Base-by-base conservation (phyloP, 2,329 filamentous ascomycete genomes). In the Exophiala mesophila region DNA sequence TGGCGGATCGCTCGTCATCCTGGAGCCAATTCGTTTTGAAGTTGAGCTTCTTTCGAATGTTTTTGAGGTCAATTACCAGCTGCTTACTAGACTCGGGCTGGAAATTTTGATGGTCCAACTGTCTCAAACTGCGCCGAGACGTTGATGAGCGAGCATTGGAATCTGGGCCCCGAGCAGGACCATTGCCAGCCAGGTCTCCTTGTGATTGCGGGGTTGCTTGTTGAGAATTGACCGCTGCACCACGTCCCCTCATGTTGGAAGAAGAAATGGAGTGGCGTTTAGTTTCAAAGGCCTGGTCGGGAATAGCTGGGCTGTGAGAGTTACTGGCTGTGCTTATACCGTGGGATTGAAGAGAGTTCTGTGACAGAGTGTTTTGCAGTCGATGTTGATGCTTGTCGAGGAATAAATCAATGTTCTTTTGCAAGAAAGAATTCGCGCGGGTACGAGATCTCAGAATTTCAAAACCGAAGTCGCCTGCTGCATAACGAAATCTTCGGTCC, bases 21-120 rank as follows among this genome's bases (percentile, higher is more conserved):
- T 29, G 19, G 4, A 37, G 34, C 20, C 15, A 17, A 40, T 49
- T 50, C 10, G 39, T 41, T 18, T 46, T 48, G 42, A 50, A 54
- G 23, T 54, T 55, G 24, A 55, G 45, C 36, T 50, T 55, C 30
- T 47, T 55, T 18, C 51, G 34, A 24, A 55, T 52, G 32, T 37
- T 55, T 15, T 20, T 48, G 13, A 53, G 23, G 17, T 53, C 49
- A 19, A 55, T 30, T 5, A 36, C 30, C 10, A 55, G 38, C 36
- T 54, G 44, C 5, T 45, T 38, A 17, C 47, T 38, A n/a, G 39
- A 23, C 7, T 48, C 24, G 20, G 44, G 28, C 18, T 47, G 26
- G 37, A 35, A 44, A 24, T 31, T 26, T 33, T 39, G 48, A 16
- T 46, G 32, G 5, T 39, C 15, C n/a, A 51, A 21, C n/a, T 30